Percentiles rank a stretch among this genome's conserved stretches.
Evolutionary conservation across 148 eudicot genomes (phyloP).

Genomic region (Camellia granthamiana): DNA sequence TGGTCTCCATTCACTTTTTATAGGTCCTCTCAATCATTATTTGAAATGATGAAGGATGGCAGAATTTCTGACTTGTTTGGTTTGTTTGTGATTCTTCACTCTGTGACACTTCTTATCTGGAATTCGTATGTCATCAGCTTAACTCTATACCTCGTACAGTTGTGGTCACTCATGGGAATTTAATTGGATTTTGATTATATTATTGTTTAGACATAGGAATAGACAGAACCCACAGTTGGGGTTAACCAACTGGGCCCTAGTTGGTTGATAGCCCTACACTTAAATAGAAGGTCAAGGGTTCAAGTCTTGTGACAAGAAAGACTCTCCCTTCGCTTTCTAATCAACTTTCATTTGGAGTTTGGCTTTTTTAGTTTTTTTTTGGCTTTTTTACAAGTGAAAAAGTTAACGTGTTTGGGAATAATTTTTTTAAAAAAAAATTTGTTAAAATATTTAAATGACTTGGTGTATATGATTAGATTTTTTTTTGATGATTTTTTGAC

Average conservation of each 20-base stretch:
- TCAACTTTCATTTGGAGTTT: background rate
- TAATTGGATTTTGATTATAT: too few species aligned
- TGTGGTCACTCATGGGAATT: background rate
- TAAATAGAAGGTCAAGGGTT: too few species aligned
- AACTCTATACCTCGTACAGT: background rate
- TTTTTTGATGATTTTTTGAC: too few species aligned
- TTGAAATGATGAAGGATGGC: background rate
- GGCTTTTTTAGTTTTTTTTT: background rate
- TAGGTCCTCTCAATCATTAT: slow-evolving; percentile 1
- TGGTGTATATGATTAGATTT: too few species aligned
- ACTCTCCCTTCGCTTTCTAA: background rate
- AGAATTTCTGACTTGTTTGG: background rate
- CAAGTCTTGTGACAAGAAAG: too few species aligned
- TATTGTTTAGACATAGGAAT: background rate
- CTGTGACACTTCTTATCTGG: background rate
- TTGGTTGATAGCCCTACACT: too few species aligned
- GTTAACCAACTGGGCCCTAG: too few species aligned
- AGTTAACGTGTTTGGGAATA: too few species aligned
- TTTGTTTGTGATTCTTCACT: background rate
- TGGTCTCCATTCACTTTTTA: background rate
- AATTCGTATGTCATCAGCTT: background rate
- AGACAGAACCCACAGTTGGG: background rate
- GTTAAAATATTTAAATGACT: too few species aligned
- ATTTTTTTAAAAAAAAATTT: too few species aligned
- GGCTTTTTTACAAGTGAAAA: too few species aligned